A percentile compares a stretch with the other conserved stretches of the same genome.
phyloP scores from a whole-genome alignment of 768 basidiomycete species.

The Xerocomus brunneocitrinus region DNA sequence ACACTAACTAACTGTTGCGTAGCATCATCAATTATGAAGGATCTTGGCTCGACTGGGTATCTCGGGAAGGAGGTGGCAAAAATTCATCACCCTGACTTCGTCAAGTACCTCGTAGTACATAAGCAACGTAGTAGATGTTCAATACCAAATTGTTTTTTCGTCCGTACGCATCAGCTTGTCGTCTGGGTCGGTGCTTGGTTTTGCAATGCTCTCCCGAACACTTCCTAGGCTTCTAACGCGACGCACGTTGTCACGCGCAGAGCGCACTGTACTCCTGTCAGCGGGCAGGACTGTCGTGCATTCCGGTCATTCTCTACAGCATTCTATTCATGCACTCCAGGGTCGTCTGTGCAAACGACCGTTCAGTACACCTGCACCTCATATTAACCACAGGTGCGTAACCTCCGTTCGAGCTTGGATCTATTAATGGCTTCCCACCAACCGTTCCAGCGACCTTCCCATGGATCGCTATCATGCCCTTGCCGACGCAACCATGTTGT shows the following conservation, averaged over 20 bases:
- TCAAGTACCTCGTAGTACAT: constrained; percentile 6
- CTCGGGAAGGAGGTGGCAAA: constrained; percentile 45
- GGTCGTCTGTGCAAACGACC: constrained; percentile 15
- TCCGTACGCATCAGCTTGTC: background rate
- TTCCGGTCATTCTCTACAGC: background rate
- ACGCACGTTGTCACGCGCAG: constrained; percentile 3
- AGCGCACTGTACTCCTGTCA: constrained; percentile 2
- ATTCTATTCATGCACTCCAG: background rate
- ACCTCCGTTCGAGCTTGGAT: background rate
- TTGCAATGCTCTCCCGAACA: constrained; percentile 18
- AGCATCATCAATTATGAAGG: constrained; percentile 77
- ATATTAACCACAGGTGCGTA: constrained; percentile 50
- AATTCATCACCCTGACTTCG: background rate
- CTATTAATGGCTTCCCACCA: background rate
- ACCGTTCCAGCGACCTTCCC: constrained; percentile 44
- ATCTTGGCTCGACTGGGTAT: constrained; percentile 85
- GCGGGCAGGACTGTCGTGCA: constrained; percentile 2
- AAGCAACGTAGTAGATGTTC: background rate
- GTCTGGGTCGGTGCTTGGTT: background rate
- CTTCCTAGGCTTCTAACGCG: constrained; percentile 13
- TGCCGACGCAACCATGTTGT: constrained; percentile 76
- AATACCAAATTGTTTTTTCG: background rate
- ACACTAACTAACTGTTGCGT: background rate
- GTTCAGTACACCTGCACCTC: constrained; percentile 52
- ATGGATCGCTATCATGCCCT: constrained; percentile 64